Evolutionary conservation across 2,329 filamentous ascomycete species (phyloP).

Genomic region (Leptographium procerum): DNA sequence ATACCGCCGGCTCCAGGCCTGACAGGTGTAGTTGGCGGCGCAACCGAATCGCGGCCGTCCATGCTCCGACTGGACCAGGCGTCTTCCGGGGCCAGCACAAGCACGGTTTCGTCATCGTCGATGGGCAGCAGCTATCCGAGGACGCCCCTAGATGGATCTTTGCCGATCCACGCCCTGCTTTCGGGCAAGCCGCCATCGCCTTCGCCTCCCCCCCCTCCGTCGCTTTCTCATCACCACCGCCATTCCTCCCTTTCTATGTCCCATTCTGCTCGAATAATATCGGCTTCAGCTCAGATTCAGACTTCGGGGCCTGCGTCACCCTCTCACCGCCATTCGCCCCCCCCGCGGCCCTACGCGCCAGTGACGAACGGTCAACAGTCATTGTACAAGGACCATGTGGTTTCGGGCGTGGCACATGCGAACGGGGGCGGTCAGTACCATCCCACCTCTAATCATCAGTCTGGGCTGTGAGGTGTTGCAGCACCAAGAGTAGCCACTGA

Average conservation of each 20-base stretch:
- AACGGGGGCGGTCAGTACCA: constrained; percentile 10
- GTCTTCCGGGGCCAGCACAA: constrained; percentile 12
- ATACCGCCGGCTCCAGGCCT: constrained; percentile 17
- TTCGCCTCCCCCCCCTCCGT: neutral
- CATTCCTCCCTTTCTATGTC: neutral
- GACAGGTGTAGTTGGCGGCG: constrained; percentile 7
- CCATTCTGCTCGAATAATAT: neutral
- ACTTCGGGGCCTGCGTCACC: neutral
- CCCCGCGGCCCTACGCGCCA: neutral
- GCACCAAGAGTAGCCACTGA: neutral
- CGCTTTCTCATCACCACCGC: neutral
- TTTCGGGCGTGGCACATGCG: neutral
- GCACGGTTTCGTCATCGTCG: constrained; percentile 21
- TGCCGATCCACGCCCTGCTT: constrained; percentile 44
- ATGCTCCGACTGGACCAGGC: constrained; percentile 34
- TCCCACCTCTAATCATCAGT: neutral
- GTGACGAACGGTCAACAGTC: neutral
- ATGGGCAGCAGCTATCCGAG: constrained; percentile 24
- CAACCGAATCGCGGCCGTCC: constrained; percentile 18
- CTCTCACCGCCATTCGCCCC: neutral
- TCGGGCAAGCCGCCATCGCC: constrained; percentile 8
- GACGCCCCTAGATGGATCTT: constrained; percentile 35
- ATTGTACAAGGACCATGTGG: constrained; percentile 2
- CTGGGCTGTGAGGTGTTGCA: neutral
- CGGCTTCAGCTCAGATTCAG: neutral